phyloP scores from a whole-genome alignment of 768 basidiomycete species.

The Lyophyllum shimeji region DNA sequence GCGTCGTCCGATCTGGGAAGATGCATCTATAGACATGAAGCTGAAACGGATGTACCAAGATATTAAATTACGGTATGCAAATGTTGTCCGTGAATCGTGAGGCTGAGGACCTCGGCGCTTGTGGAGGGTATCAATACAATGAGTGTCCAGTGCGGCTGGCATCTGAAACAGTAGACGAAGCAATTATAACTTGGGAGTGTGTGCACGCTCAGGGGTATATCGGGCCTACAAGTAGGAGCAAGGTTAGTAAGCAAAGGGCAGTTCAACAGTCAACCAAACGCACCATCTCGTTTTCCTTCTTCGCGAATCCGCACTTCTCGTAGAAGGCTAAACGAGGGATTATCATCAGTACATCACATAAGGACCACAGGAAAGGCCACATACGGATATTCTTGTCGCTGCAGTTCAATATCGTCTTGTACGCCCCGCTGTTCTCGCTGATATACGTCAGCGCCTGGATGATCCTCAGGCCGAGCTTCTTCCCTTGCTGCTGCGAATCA shows the following conservation, averaged over 20 bases:
- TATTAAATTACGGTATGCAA: background rate
- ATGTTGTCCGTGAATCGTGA: background rate
- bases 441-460: conserved; percentile 85
- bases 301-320: conserved; percentile 89
- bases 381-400: conserved; percentile 87
- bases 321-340: conserved; percentile 74
- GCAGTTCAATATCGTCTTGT: conserved; percentile 98
- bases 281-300: conserved; percentile 95
- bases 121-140: conserved; percentile 24
- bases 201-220: conserved; percentile 49
- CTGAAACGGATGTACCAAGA: background rate
- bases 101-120: conserved; percentile 11
- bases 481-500: conserved; percentile 83
- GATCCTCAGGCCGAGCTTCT: conserved; percentile 84
- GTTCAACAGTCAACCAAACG: conserved; percentile 18
- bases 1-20: too few relatives aligned
- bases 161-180: conserved; percentile 4
- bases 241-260: background rate
- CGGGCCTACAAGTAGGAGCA: conserved; percentile 44
- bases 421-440: conserved; percentile 78
- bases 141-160: background rate
- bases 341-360: conserved; percentile 1
- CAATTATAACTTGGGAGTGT: conserved; percentile 35
- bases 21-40: background rate
- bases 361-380: conserved; percentile 31